phyloP scores from a whole-genome alignment of 1,284 basidiomycete genomes.

The Filobasidium uniguttulatum region DNA sequence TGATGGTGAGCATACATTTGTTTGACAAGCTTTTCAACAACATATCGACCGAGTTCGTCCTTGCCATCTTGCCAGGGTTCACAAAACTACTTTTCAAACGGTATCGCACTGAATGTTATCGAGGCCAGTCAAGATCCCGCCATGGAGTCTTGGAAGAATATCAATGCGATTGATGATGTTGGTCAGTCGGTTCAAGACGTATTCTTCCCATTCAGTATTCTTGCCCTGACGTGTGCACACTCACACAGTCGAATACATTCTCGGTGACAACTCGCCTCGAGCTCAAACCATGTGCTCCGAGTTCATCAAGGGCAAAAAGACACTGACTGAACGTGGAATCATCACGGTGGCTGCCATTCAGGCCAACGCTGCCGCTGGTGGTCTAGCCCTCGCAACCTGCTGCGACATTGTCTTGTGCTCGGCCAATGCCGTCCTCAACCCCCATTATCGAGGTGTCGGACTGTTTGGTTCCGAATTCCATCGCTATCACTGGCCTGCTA shows the following conservation, averaged over 20 bases:
- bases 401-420: slow-evolving; percentile 37
- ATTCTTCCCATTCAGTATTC: no score
- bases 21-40: neutral
- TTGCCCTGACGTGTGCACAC: slow-evolving; percentile 3
- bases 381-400: slow-evolving; percentile 39
- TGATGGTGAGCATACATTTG: slow-evolving; percentile 28
- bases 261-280: neutral
- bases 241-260: slow-evolving; percentile 1
- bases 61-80: slow-evolving; percentile 20
- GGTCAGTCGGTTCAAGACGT: slow-evolving; percentile 32
- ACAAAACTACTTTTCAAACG: slow-evolving; percentile 38
- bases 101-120: slow-evolving; percentile 41
- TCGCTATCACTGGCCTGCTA: slow-evolving; percentile 35
- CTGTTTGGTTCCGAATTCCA: slow-evolving; percentile 40
- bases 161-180: slow-evolving; percentile 39
- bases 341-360: slow-evolving; percentile 38
- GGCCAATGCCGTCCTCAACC: slow-evolving; percentile 37
- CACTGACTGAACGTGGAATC: slow-evolving; percentile 34
- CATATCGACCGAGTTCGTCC: neutral
- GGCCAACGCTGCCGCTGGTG: slow-evolving; percentile 41
- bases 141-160: slow-evolving; percentile 40
- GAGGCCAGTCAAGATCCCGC: slow-evolving; percentile 34
- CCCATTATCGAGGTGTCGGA: slow-evolving; percentile 39
- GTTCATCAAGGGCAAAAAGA: slow-evolving; percentile 27
- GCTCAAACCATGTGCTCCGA: slow-evolving; percentile 20